Percentiles rank a stretch among this genome's conserved stretches.
These are phyloP conservation scores for Gentiana dahurica DNA, from an alignment of 257 asterid species.

Conservation along the genomic window DNA sequence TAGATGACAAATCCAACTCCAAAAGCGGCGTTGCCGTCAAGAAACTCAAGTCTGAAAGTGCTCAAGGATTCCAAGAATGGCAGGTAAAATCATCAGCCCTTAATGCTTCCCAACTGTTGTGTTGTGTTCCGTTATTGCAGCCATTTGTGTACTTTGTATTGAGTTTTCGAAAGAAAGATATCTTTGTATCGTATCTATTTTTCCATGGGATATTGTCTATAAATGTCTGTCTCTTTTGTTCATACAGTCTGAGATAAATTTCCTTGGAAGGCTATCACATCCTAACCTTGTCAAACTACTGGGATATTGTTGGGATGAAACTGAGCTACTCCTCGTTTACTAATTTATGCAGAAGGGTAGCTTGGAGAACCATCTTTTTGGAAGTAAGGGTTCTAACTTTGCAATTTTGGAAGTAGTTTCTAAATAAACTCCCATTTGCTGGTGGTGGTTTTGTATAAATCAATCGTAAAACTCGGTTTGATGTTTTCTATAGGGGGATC, in stretches of 20 bases:
- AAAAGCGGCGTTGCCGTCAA: constrained; percentile 58
- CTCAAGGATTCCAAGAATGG: constrained; percentile 81
- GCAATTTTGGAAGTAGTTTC: not conserved
- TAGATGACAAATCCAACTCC: constrained; percentile 41
- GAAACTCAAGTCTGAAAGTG: constrained; percentile 57
- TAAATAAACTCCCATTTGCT: not conserved
- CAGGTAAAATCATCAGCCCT: constrained; percentile 24
- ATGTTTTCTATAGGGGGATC: constrained; percentile 43
- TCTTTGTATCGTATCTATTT: not conserved
- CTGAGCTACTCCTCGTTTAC: constrained; percentile 70
- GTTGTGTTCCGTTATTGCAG: too few relatives aligned
- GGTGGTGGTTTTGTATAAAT: not conserved
- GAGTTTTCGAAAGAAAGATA: too few relatives aligned
- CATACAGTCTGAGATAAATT: constrained; percentile 69
- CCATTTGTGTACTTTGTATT: too few relatives aligned
- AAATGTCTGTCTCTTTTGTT: constrained; percentile 6
- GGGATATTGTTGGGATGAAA: constrained; percentile 80
- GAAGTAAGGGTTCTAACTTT: constrained; percentile 41
- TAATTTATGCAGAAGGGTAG: constrained; percentile 94
- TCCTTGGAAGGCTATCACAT: constrained; percentile 76
- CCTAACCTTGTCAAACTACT: constrained; percentile 74
- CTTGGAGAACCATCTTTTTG: constrained; percentile 92
- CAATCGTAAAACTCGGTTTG: not conserved
- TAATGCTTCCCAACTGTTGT: not conserved
- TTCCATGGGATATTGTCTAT: not conserved